Evolutionary conservation across 129 eudicot genomes (phyloP), one percentile per base, ranked within the genome.

Genomic region (Centaurea solstitialis): DNA sequence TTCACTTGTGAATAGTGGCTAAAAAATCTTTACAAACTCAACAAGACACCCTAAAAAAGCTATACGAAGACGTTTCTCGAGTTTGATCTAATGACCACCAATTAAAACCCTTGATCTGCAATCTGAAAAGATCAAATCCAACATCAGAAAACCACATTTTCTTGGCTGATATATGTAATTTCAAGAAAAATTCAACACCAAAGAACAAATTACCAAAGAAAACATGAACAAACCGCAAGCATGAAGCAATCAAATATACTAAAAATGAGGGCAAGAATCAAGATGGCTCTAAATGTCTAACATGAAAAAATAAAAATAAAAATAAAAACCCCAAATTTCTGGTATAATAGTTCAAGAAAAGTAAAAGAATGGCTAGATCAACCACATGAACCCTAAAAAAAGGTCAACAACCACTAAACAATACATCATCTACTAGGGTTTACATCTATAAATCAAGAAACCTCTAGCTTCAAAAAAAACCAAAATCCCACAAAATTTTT

Each of bases 41-140:
- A 57, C 61, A 21, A 20, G 72, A 40, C 7, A 24, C 15, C 66
- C 28, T 12, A 38, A 30, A 53, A 75, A 45, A 70, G 75, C 33
- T 20, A 81, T 8, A 80, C 65, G 9, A 81, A 20, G 62, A 59
- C 53, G 80, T 53, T 53, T 77, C 86, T 28, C 59, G 82, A 68
- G 82, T 68, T 43, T 50, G 76, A 70, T 53, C 57, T 33, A 80
- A 80, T 22, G 61, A 71, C 65, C 41, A n/a, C 24, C 72, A 77
- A 64, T 17, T 50, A 28, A 78, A 87, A 20, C 57, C 81, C 72
- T 37, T 69, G 62, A 75, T 22, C 68, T 65, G 77, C 72, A 70
- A 41, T 65, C 75, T 59, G 73, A 70, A 71, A 83, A 75, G 83
- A 74, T 74, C 68, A 61, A 78, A 43, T 74, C 24, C 62, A 62